Base-by-base conservation (phyloP, 2,329 filamentous ascomycete genomes). In the Paraphoma sp. region DNA sequence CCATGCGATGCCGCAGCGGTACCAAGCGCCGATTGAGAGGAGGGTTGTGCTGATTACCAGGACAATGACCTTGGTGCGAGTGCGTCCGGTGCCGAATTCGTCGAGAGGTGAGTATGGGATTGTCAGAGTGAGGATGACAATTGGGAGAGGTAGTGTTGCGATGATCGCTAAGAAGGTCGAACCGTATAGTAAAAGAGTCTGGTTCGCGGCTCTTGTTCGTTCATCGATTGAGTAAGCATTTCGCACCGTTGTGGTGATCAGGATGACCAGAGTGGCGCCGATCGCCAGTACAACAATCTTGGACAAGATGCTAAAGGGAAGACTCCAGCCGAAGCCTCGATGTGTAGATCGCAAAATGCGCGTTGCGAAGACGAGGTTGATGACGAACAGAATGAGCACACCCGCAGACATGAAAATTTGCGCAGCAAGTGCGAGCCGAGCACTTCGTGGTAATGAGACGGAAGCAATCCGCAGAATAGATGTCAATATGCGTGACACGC, bases 311-410 rank as follows among this genome's bases (percentile, higher is more conserved):
- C 80, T 81, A 23, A 86, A 80, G 1, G 76, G 65, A 23, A 77
- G 80, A 59, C 85, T 82, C 91, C 91, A 94, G 55, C 91, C 92
- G 31, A 92, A 72, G 2, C 74, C 70, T 0, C 91, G 91, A 68
- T 93, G 90, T 45, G 86, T 85, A 4, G 89, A 89, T 51, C 92
- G 85, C 16, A 95, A 76, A 28, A 96, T 82, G 45, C 92, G 87
- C 76, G 92, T 90, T 0, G 88, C 78, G 70, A 93, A 91, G 68
- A 95, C 79, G 42, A 96, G 78, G 77, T 96, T 95, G 76, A 92
- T 80, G 67, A 94, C 78, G 75, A 91, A 94, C 28, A 96, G 79
- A 7, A 96, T 76, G 33, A 96, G 73, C 14, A 93, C 87, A 42
- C 91, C 92, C 0, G 89, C 88, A 44, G 87, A 86, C 54, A 91